Conservation (phyloP, 2,329 filamentous ascomycete genomes). For the Penicillium sclerotigenum region DNA sequence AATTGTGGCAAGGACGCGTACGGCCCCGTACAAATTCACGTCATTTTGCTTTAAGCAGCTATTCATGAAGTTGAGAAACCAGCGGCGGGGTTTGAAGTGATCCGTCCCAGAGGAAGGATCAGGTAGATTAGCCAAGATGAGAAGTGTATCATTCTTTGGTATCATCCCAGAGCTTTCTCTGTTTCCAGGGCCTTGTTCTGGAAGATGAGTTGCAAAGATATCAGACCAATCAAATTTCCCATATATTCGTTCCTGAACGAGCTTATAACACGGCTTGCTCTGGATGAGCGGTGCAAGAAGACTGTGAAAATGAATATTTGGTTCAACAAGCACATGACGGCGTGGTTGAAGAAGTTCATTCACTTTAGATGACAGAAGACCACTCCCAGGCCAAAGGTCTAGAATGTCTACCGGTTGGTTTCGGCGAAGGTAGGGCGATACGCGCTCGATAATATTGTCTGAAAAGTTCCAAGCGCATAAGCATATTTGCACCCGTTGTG, state of each 20-base stretch:
- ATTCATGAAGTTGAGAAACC: slow-evolving; percentile 54
- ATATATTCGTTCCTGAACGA: slow-evolving; percentile 55
- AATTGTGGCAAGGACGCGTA: slow-evolving; percentile 75
- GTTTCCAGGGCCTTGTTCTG: slow-evolving; percentile 50
- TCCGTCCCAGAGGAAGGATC: slow-evolving; percentile 53
- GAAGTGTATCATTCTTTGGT: slow-evolving; percentile 65
- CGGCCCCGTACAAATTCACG: slow-evolving; percentile 72
- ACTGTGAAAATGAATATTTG: slow-evolving; percentile 52
- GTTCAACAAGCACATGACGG: slow-evolving; percentile 79
- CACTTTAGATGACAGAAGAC: slow-evolving; percentile 74
- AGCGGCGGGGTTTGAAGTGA: slow-evolving; percentile 52
- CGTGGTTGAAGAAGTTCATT: slow-evolving; percentile 73
- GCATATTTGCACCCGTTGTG: background rate
- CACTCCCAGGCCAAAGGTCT: slow-evolving; percentile 78
- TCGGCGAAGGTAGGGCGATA: slow-evolving; percentile 65
- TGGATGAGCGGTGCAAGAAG: slow-evolving; percentile 60
- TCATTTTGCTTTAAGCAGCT: slow-evolving; percentile 56
- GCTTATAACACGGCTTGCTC: slow-evolving; percentile 45
- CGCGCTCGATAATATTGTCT: slow-evolving; percentile 67
- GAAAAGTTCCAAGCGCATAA: slow-evolving; percentile 16
- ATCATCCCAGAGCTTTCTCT: slow-evolving; percentile 40
- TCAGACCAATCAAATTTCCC: slow-evolving; percentile 55
- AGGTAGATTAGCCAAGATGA: slow-evolving; percentile 68
- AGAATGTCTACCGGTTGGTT: slow-evolving; percentile 79
- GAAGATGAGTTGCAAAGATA: slow-evolving; percentile 44